These are phyloP conservation scores for Candida pini DNA, from an alignment of 805 yeast species.

Conservation along the genomic window DNA sequence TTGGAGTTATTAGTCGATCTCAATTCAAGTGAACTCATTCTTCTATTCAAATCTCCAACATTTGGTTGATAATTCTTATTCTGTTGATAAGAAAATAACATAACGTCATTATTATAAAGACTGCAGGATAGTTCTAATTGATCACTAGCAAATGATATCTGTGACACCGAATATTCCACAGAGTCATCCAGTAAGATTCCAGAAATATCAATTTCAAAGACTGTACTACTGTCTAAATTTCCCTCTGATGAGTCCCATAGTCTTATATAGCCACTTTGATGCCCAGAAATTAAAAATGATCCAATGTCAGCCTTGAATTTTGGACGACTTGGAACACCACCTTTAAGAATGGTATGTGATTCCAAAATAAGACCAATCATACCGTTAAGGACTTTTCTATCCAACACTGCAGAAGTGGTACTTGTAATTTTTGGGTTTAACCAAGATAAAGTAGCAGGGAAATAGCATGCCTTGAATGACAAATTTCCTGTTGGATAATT, in stretches of 20 bases:
- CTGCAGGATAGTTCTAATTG: constrained; percentile 73
- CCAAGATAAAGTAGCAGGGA: constrained; percentile 81
- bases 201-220: constrained; percentile 54
- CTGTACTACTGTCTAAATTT: constrained; percentile 55
- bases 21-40: constrained; percentile 26
- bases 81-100: constrained; percentile 63
- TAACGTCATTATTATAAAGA: constrained; percentile 63
- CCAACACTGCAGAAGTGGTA: constrained; percentile 42
- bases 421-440: constrained; percentile 65
- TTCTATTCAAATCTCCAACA: constrained; percentile 15
- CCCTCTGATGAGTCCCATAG: constrained; percentile 80
- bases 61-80: constrained; percentile 40
- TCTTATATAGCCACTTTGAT: constrained; percentile 76
- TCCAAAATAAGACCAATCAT: constrained; percentile 44
- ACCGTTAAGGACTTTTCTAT: constrained; percentile 24
- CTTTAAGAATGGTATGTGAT: constrained; percentile 55
- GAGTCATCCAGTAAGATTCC: constrained; percentile 39
- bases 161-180: constrained; percentile 40
- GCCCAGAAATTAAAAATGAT: constrained; percentile 74
- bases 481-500: constrained; percentile 51
- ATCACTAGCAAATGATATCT: constrained; percentile 71
- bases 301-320: constrained; percentile 45
- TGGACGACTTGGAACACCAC: constrained; percentile 68
- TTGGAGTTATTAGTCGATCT: constrained; percentile 24
- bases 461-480: constrained; percentile 47